Percentiles rank a stretch among this genome's conserved stretches.
Conservation (phyloP, 768 basidiomycete genomes). For the Naematelia aurantialba region DNA sequence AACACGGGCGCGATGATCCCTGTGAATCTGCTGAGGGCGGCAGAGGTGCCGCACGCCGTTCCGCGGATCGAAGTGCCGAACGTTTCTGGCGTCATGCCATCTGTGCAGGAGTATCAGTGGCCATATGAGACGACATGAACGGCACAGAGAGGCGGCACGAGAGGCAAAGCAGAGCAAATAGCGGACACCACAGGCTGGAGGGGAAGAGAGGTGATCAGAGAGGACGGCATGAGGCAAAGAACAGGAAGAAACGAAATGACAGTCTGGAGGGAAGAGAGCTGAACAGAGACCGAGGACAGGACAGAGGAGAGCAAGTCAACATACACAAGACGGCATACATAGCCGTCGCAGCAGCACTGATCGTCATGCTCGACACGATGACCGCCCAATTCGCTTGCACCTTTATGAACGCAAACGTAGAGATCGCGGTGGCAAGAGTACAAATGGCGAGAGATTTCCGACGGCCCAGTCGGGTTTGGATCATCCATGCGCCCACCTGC, state of each 20-base stretch:
- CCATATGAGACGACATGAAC: too few species aligned
- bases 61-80: constrained; percentile 47
- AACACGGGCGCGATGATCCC: constrained; percentile 45
- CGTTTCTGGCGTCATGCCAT: constrained; percentile 50
- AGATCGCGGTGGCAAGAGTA: constrained; percentile 41
- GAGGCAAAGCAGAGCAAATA: neutral
- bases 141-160: too few species aligned
- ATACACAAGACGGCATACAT: constrained; percentile 50
- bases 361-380: constrained; percentile 42
- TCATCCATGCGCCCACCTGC: constrained; percentile 48
- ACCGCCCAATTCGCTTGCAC: constrained; percentile 40
- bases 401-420: constrained; percentile 44
- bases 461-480: constrained; percentile 43
- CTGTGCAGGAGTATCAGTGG: constrained; percentile 17
- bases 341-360: constrained; percentile 45
- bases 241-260: neutral
- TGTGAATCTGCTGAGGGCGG: constrained; percentile 45
- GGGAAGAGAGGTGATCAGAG: too few species aligned
- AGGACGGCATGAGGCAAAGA: neutral
- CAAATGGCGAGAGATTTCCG: constrained; percentile 46
- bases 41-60: constrained; percentile 49
- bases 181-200: neutral
- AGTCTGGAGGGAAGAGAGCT: neutral
- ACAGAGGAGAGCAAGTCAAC: constrained; percentile 9
- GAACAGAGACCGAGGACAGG: neutral